Percentiles rank a stretch among this genome's conserved stretches.
Evolutionary conservation across 2,329 filamentous ascomycete genomes (phyloP).

Genomic region (Trichoderma sp.): DNA sequence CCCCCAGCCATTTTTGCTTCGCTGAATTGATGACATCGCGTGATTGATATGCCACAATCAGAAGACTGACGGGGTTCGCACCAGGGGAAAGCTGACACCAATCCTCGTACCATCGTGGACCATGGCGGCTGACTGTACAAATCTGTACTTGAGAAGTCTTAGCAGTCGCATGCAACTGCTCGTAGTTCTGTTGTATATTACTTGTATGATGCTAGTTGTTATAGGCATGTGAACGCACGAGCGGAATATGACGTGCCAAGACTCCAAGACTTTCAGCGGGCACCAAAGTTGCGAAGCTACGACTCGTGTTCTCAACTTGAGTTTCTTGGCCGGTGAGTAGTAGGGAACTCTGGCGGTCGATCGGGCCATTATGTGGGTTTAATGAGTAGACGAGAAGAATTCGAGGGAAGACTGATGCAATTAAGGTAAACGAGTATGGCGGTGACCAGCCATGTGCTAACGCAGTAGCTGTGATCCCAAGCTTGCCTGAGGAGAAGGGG

Average conservation of each 20-base stretch:
- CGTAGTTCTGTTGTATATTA: background rate
- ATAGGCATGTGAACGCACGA: background rate
- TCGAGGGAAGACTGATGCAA: background rate
- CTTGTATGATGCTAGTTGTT: background rate
- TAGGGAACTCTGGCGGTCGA: background rate
- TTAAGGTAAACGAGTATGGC: background rate
- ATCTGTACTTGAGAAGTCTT: background rate
- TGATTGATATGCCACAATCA: conserved; percentile 1
- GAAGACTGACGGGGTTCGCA: background rate
- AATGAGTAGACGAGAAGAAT: background rate
- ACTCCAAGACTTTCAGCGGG: background rate
- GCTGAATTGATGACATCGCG: background rate
- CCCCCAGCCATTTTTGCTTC: background rate
- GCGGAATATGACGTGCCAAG: background rate
- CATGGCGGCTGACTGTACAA: background rate
- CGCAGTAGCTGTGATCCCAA: background rate
- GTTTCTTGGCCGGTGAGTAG: background rate
- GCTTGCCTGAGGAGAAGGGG: background rate
- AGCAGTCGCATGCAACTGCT: background rate
- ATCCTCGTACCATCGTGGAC: background rate
- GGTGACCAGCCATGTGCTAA: background rate
- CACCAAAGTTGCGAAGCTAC: background rate
- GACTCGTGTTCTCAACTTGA: background rate
- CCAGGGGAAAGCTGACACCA: conserved; percentile 12
- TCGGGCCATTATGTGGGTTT: background rate